Conservation (phyloP, 2,329 filamentous ascomycete species). For the Pseudogymnoascus sp. region DNA sequence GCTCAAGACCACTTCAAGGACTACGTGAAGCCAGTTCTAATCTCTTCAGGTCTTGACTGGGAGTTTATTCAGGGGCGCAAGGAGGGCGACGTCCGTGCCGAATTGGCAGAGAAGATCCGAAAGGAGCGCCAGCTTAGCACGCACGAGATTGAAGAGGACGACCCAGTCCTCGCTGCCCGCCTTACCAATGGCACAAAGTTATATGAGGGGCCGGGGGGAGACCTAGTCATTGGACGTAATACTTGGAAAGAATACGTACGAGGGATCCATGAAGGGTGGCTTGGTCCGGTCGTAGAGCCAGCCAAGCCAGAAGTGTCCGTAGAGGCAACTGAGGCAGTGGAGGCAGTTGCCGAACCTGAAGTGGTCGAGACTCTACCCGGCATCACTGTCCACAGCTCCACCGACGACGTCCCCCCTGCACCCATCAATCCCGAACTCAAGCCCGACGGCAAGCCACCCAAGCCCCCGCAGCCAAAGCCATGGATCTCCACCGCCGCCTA, state of each 20-base stretch:
- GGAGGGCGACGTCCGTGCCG: conserved; percentile 86
- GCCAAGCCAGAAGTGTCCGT: conserved; percentile 26
- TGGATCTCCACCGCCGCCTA: conserved; percentile 72
- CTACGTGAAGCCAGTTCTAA: conserved; percentile 88
- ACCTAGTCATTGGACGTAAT: conserved; percentile 82
- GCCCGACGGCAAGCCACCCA: conserved; percentile 46
- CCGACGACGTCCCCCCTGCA: conserved; percentile 20
- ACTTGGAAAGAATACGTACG: conserved; percentile 97
- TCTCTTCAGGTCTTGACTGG: conserved; percentile 87
- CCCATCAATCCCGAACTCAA: conserved; percentile 23
- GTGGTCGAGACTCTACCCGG: conserved; percentile 21
- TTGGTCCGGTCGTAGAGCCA: conserved; percentile 70
- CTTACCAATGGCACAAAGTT: conserved; percentile 58
- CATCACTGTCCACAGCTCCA: conserved; percentile 22
- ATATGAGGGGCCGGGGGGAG: conserved; percentile 67
- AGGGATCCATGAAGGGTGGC: conserved; percentile 91
- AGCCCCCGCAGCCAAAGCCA: conserved; percentile 56
- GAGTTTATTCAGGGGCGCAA: conserved; percentile 87
- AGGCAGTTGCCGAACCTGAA: conserved; percentile 18
- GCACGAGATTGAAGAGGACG: conserved; percentile 36
- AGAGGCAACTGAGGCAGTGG: conserved; percentile 11
- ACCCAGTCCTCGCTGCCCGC: conserved; percentile 56
- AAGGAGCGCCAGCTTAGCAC: conserved; percentile 46
- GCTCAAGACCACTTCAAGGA: conserved; percentile 95
- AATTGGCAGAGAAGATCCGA: conserved; percentile 77